phyloP scores from a whole-genome alignment of 2,329 filamentous ascomycete genomes.

The Pestalotiopsis sp. region DNA sequence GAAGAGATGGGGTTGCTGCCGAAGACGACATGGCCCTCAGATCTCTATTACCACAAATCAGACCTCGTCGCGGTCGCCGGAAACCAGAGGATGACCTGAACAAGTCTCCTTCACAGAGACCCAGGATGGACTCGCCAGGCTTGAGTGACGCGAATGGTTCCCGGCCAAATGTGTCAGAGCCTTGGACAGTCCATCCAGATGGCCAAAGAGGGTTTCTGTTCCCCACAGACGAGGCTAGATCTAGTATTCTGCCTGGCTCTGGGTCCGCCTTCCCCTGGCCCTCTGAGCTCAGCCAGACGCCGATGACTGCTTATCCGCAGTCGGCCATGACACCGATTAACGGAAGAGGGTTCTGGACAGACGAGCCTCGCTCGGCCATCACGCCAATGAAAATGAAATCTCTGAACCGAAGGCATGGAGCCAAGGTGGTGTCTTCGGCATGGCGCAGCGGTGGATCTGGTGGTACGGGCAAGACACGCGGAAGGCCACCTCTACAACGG shows the following conservation, averaged over 20 bases:
- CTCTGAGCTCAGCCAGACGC: slow-evolving; percentile 55
- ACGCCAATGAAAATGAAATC: slow-evolving; percentile 61
- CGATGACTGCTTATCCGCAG: slow-evolving; percentile 70
- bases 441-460: slow-evolving; percentile 71
- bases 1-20: slow-evolving; percentile 77
- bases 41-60: slow-evolving; percentile 77
- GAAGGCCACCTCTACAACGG: slow-evolving; percentile 74
- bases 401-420: slow-evolving; percentile 67
- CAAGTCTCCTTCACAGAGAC: slow-evolving; percentile 57
- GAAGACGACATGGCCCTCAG: slow-evolving; percentile 89
- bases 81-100: slow-evolving; percentile 60
- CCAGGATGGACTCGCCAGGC: slow-evolving; percentile 53
- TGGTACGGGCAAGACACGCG: slow-evolving; percentile 70
- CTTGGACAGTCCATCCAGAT: slow-evolving; percentile 49
- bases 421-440: slow-evolving; percentile 83
- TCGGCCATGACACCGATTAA: slow-evolving; percentile 73
- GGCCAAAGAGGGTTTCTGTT: slow-evolving; percentile 37
- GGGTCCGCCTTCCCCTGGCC: slow-evolving; percentile 46
- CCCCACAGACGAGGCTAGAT: slow-evolving; percentile 37
- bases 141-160: slow-evolving; percentile 35
- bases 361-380: slow-evolving; percentile 75
- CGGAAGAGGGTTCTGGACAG: slow-evolving; percentile 54
- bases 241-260: slow-evolving; percentile 32
- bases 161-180: slow-evolving; percentile 54
- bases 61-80: slow-evolving; percentile 61